Percentiles rank a stretch among this genome's conserved stretches.
These are phyloP conservation scores for Xylariaceae sp. DNA, from an alignment of 2,329 filamentous ascomycete genomes.

Conservation along the genomic window DNA sequence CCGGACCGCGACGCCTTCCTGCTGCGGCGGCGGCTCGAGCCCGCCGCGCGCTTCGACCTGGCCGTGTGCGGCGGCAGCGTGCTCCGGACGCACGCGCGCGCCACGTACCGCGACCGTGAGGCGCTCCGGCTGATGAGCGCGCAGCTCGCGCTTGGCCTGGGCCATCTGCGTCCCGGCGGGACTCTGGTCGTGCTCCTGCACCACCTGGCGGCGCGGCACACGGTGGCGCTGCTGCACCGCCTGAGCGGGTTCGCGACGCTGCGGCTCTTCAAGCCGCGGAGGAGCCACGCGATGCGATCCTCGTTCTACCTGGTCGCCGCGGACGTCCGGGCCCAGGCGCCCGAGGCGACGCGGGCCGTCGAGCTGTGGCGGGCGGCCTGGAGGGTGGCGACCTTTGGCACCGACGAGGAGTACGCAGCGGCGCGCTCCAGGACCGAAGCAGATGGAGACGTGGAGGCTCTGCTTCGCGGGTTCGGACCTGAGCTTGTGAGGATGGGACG, in stretches of 20 bases:
- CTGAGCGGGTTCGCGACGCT: conserved; percentile 36
- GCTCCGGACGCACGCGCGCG: conserved; percentile 16
- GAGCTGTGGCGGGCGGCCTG: conserved; percentile 32
- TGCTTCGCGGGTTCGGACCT: no score
- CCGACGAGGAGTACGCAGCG: conserved; percentile 17
- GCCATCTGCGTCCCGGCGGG: conserved; percentile 37
- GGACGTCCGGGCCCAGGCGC: conserved; percentile 26
- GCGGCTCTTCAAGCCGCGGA: conserved; percentile 35
- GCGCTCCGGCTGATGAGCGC: conserved; percentile 9
- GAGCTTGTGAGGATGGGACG: no score
- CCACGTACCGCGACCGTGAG: conserved; percentile 16
- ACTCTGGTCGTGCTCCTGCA: conserved; percentile 46
- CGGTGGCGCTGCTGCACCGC: conserved; percentile 26
- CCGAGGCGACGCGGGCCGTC: conserved; percentile 28
- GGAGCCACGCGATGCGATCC: conserved; percentile 31
- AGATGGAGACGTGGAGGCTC: no score
- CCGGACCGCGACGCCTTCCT: conserved; percentile 25
- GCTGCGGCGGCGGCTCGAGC: conserved; percentile 15
- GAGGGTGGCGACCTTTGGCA: conserved; percentile 31
- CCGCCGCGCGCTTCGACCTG: conserved; percentile 34
- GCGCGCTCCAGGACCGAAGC: no score
- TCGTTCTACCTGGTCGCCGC: conserved; percentile 48
- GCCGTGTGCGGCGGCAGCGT: conserved; percentile 27
- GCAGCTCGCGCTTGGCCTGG: conserved; percentile 17
- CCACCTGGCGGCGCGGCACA: conserved; percentile 34